phyloP scores from a whole-genome alignment of 768 basidiomycete genomes.

The Pleurotus tuber-regium region DNA sequence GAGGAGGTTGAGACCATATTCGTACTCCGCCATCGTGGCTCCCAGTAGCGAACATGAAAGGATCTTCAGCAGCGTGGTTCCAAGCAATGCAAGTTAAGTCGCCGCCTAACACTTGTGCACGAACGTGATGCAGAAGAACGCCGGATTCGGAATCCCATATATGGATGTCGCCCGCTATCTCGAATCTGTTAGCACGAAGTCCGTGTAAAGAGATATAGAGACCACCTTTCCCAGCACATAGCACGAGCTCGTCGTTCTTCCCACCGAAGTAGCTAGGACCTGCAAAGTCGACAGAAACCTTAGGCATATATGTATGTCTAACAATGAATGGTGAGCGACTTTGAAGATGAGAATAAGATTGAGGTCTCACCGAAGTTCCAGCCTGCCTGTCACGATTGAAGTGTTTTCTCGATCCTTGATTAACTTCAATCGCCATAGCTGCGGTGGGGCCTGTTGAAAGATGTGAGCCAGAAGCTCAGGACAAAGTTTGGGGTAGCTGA shows the following conservation, averaged over 20 bases:
- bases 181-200: slow-evolving; percentile 6
- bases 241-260: slow-evolving; percentile 71
- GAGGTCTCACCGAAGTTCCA: slow-evolving; percentile 35
- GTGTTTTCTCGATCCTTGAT: slow-evolving; percentile 51
- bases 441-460: slow-evolving; percentile 61
- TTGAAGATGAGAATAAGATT: slow-evolving; percentile 16
- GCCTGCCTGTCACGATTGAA: slow-evolving; percentile 28
- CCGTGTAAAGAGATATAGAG: neutral
- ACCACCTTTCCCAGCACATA: slow-evolving; percentile 74
- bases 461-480: neutral
- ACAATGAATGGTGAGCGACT: neutral
- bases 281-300: slow-evolving; percentile 65
- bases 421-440: slow-evolving; percentile 71
- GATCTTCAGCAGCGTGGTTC: slow-evolving; percentile 64
- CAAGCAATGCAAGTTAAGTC: slow-evolving; percentile 81
- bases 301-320: slow-evolving; percentile 76
- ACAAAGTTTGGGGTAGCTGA: slow-evolving; percentile 18
- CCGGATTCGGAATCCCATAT: slow-evolving; percentile 87
- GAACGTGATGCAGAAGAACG: slow-evolving; percentile 66
- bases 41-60: slow-evolving; percentile 76
- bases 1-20: slow-evolving; percentile 57
- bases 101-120: slow-evolving; percentile 57
- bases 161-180: slow-evolving; percentile 73
- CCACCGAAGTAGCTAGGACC: slow-evolving; percentile 85
- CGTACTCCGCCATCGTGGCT: slow-evolving; percentile 74